These are phyloP conservation scores for Trypanosoma lewisi DNA, from an alignment of 208 protist species.

Conservation along the genomic window DNA sequence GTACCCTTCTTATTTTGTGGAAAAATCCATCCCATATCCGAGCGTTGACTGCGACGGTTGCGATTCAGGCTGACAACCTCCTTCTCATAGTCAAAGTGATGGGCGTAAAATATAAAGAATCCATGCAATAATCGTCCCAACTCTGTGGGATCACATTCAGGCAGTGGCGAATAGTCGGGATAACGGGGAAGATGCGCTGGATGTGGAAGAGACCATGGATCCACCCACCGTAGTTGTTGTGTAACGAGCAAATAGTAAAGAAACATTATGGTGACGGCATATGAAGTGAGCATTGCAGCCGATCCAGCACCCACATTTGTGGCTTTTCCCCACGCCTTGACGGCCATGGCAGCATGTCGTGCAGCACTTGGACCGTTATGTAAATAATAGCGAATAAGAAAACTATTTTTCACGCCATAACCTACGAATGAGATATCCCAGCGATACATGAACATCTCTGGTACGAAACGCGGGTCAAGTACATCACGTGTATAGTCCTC, in stretches of 20 bases:
- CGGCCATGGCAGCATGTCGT: slow-evolving; percentile 82
- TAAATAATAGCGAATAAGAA: slow-evolving; percentile 83
- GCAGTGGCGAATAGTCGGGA: slow-evolving; percentile 80
- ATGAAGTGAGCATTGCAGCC: slow-evolving; percentile 86
- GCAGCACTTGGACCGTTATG: slow-evolving; percentile 54
- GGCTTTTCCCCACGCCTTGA: slow-evolving; percentile 90
- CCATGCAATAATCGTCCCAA: slow-evolving; percentile 76
- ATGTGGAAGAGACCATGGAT: slow-evolving; percentile 85
- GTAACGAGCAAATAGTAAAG: slow-evolving; percentile 86
- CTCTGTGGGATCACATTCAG: slow-evolving; percentile 63
- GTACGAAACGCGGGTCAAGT: slow-evolving; percentile 77
- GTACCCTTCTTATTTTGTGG: slow-evolving; percentile 74
- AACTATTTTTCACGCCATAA: slow-evolving; percentile 91
- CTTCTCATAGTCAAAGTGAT: slow-evolving; percentile 83
- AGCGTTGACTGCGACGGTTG: slow-evolving; percentile 45
- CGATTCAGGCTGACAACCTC: slow-evolving; percentile 80
- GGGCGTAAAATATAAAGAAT: slow-evolving; percentile 86
- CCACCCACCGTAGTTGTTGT: slow-evolving; percentile 72
- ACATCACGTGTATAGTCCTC: slow-evolving; percentile 87
- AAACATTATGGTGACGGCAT: slow-evolving; percentile 86
- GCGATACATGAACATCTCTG: slow-evolving; percentile 88
- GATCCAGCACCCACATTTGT: slow-evolving; percentile 76
- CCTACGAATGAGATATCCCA: slow-evolving; percentile 90
- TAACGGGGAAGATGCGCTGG: slow-evolving; percentile 84
- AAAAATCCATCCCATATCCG: slow-evolving; percentile 80